phyloP scores from a whole-genome alignment of 257 asterid genomes.

The Paulownia fortunei region DNA sequence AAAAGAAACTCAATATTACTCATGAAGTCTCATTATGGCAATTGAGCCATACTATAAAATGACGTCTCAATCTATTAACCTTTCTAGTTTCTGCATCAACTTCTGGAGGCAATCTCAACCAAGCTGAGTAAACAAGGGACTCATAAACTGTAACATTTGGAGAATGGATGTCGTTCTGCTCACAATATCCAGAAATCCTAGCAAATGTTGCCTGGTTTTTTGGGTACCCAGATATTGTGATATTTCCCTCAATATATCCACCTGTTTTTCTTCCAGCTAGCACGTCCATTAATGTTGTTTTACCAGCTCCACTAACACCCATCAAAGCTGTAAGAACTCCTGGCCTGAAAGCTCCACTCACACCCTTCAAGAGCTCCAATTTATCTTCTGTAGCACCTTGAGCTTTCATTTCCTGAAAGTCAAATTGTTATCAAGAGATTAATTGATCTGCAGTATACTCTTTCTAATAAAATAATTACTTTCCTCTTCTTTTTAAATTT shows the following conservation, averaged over 20 bases:
- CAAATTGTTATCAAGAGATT: not conserved
- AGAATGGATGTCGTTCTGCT: slow-evolving; percentile 83
- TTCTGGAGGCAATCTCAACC: slow-evolving; percentile 67
- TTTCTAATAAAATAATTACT: not conserved
- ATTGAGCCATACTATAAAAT: not conserved
- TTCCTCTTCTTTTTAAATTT: not conserved
- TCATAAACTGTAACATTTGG: slow-evolving; percentile 77
- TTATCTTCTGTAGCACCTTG: slow-evolving; percentile 58
- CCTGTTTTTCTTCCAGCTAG: slow-evolving; percentile 85
- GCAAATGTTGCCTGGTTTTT: slow-evolving; percentile 79
- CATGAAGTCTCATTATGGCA: not conserved
- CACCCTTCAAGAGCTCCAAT: slow-evolving; percentile 63
- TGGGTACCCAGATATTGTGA: slow-evolving; percentile 71
- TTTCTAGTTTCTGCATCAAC: slow-evolving; percentile 51
- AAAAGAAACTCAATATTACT: not conserved
- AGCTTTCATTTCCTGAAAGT: slow-evolving; percentile 70
- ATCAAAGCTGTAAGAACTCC: slow-evolving; percentile 84
- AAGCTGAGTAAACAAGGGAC: slow-evolving; percentile 75
- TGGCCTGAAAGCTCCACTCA: slow-evolving; percentile 85
- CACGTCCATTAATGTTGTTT: slow-evolving; percentile 83
- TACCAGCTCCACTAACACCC: slow-evolving; percentile 95
- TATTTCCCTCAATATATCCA: slow-evolving; percentile 72
- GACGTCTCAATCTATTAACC: not conserved
- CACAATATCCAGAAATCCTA: slow-evolving; percentile 79
- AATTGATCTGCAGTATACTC: not conserved